Conservation (phyloP, 768 basidiomycete genomes). For the Pleurotus tuoliensis region DNA sequence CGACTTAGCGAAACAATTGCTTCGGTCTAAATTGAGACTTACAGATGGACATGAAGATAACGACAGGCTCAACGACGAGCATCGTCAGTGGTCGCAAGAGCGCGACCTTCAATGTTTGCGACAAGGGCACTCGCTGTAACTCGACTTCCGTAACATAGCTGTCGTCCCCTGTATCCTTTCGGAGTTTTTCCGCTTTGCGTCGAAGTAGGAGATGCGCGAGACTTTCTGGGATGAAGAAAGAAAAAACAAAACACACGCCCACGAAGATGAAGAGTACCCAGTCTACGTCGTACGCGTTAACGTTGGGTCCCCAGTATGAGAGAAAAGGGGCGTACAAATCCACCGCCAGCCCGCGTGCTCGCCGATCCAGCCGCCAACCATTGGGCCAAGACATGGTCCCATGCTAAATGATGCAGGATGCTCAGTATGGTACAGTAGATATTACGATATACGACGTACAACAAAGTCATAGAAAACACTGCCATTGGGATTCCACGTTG, state of each 20-base stretch:
- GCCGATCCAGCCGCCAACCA: slow-evolving; percentile 46
- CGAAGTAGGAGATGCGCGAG: slow-evolving; percentile 44
- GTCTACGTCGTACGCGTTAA: slow-evolving; percentile 15
- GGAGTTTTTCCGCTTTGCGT: slow-evolving; percentile 34
- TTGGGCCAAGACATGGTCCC: slow-evolving; percentile 45
- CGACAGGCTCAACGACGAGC: slow-evolving; percentile 41
- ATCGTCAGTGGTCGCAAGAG: slow-evolving; percentile 36
- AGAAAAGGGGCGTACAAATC: slow-evolving; percentile 30
- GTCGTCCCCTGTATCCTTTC: slow-evolving; percentile 34
- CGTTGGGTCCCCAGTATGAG: neutral
- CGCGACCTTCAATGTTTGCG: slow-evolving; percentile 31
- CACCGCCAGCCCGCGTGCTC: slow-evolving; percentile 42
- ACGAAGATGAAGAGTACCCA: slow-evolving; percentile 45
- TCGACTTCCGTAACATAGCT: slow-evolving; percentile 33
- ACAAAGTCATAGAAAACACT: slow-evolving; percentile 43
- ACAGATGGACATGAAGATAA: slow-evolving; percentile 40
- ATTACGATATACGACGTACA: slow-evolving; percentile 18
- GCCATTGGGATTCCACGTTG: slow-evolving; percentile 46
- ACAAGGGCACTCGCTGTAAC: slow-evolving; percentile 30
- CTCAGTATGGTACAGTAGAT: no score
- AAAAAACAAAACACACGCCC: slow-evolving; percentile 29
- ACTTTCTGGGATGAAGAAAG: slow-evolving; percentile 47
- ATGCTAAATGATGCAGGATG: slow-evolving; percentile 21
- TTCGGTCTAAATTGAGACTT: slow-evolving; percentile 10
- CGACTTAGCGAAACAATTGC: no score